Percentiles rank a stretch among this genome's conserved stretches.
phyloP scores from a whole-genome alignment of 805 yeast species.

The Metschnikowia baotianmanensis region DNA sequence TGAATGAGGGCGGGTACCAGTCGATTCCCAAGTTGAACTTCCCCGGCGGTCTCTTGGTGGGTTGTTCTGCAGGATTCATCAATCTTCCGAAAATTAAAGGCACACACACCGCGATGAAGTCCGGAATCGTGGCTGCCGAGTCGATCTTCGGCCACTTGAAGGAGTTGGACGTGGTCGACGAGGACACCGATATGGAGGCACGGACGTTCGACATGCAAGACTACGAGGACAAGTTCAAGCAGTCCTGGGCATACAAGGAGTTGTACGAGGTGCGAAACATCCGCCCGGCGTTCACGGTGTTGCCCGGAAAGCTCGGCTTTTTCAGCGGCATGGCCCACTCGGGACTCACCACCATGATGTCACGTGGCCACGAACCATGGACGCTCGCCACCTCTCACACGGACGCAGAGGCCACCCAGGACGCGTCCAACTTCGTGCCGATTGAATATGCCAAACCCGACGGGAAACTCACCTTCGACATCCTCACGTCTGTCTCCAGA shows the following conservation, averaged over 20 bases:
- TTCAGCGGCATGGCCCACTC: conserved; percentile 82
- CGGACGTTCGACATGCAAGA: conserved; percentile 49
- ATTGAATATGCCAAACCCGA: conserved; percentile 96
- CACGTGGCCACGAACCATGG: conserved; percentile 84
- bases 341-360: conserved; percentile 75
- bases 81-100: conserved; percentile 98
- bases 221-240: conserved; percentile 63
- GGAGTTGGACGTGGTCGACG: conserved; percentile 47
- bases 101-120: conserved; percentile 94
- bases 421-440: conserved; percentile 63
- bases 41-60: conserved; percentile 96
- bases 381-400: conserved; percentile 69
- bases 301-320: conserved; percentile 54
- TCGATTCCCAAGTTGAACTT: conserved; percentile 85
- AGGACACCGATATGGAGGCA: conserved; percentile 38
- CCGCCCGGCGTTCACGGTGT: conserved; percentile 81
- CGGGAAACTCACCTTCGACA: conserved; percentile 86
- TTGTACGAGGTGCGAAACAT: conserved; percentile 82
- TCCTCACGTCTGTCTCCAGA: conserved; percentile 90
- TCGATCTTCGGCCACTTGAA: conserved; percentile 49
- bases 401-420: conserved; percentile 69
- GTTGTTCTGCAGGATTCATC: conserved; percentile 95
- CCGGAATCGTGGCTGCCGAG: conserved; percentile 95
- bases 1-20: conserved; percentile 96
- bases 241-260: conserved; percentile 87